Evolutionary conservation across 176 grass and related monocot genomes (phyloP), one percentile per base, ranked within the genome.

Genomic region (Carex littledalei): DNA sequence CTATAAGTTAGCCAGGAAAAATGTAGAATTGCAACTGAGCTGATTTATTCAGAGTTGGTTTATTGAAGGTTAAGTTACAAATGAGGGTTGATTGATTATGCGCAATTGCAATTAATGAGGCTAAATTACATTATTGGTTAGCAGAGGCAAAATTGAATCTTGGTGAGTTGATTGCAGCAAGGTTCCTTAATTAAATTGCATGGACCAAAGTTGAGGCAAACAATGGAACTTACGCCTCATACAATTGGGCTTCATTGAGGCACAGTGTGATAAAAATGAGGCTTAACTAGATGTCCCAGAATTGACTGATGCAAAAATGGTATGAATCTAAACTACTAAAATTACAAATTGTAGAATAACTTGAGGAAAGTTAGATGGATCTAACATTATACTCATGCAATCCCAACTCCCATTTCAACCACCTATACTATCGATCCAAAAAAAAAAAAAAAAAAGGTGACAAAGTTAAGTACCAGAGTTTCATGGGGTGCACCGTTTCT

Each of bases 401-500:
- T 7, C 47, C 47, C 21, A 52, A 56, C 22, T 13, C 21, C 21
- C 21, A 26, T 43, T 56, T 24, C 50, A 54, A 32, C 22, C 0
- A 24, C 7, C 52, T 77, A 12, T 18, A 17, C 13, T 78, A 56
- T 77, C 13, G 12, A 78, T 56, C 50, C 32, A 78, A 56, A 39
- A 39, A 39, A 39, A 78, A 55, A 39, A 78, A 55, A 56, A 78
- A 80, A 20, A 81, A 63, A 3, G 3, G 4, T 2, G 10, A 81
- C 34, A 50, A 53, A 32, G 55, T 68, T 67, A 47, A 67, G 20
- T 67, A 83, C 81, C 63, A 68, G 61, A 83, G 21, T 66, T 83
- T 50, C 63, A 31, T 50, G 62, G 17, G 57, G 81, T 11, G 59
- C 37, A 6, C 81, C 81, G n/a, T 83, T 83, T 83, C 60, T 83